These are phyloP conservation scores for Neurospora tetraspora DNA, from an alignment of 495 filamentous ascomycete species.

Conservation along the genomic window DNA sequence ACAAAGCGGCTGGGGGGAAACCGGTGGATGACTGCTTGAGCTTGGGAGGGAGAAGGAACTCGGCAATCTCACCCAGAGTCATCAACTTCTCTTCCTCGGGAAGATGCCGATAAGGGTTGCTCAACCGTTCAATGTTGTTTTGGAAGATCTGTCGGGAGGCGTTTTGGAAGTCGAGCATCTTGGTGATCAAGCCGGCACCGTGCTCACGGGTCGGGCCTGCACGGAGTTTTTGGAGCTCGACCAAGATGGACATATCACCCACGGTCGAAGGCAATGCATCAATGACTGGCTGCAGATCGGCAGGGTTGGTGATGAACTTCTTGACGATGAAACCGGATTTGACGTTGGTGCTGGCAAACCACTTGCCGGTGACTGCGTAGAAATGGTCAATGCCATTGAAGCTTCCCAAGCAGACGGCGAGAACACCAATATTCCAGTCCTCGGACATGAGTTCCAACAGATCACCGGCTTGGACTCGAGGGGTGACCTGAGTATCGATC, in stretches of 20 bases:
- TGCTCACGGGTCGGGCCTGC: slow-evolving; percentile 42
- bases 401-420: slow-evolving; percentile 62
- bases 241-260: slow-evolving; percentile 22
- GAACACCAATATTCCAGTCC: slow-evolving; percentile 29
- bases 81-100: slow-evolving; percentile 43
- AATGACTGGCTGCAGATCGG: slow-evolving; percentile 48
- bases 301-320: slow-evolving; percentile 43
- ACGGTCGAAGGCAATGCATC: slow-evolving; percentile 45
- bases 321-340: slow-evolving; percentile 53
- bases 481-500: slow-evolving; percentile 1
- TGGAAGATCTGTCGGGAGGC: slow-evolving; percentile 43
- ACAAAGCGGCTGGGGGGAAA: slow-evolving; percentile 45
- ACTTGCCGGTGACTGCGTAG: slow-evolving; percentile 62
- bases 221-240: slow-evolving; percentile 35
- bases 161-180: slow-evolving; percentile 42
- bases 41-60: slow-evolving; percentile 31
- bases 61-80: slow-evolving; percentile 55
- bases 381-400: slow-evolving; percentile 56
- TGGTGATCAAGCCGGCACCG: slow-evolving; percentile 37
- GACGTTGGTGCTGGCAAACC: slow-evolving; percentile 45
- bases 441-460: slow-evolving; percentile 50
- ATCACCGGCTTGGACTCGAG: slow-evolving; percentile 56
- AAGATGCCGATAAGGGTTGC: slow-evolving; percentile 21
- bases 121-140: slow-evolving; percentile 39
- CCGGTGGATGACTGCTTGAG: slow-evolving; percentile 37